A percentile compares a stretch with the other conserved stretches of the same genome.
Conservation (phyloP, 1,139 yeast species). For the Kodamaea sp. region DNA sequence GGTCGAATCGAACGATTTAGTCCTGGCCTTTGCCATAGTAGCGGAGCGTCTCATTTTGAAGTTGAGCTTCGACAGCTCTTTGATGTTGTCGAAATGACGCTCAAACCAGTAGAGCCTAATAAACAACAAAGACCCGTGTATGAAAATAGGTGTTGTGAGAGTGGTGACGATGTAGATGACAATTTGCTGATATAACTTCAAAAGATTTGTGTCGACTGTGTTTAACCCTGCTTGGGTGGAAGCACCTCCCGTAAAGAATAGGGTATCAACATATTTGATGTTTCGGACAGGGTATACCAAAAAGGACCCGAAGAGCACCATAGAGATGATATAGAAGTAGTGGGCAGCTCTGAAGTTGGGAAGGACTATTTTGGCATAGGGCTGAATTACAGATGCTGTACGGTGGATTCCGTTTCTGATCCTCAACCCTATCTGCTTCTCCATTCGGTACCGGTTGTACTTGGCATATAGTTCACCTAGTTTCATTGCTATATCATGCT, state of each 20-base stretch:
- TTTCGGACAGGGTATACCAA: conserved; percentile 73
- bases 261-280: conserved; percentile 70
- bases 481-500: conserved; percentile 8
- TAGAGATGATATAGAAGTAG: conserved; percentile 58
- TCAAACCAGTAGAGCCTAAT: conserved; percentile 91
- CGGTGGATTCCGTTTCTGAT: conserved; percentile 28
- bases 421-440: conserved; percentile 19
- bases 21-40: conserved; percentile 66
- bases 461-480: conserved; percentile 5
- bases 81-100: conserved; percentile 80
- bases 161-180: conserved; percentile 59
- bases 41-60: conserved; percentile 79
- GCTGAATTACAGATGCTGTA: conserved; percentile 30
- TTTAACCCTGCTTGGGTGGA: conserved; percentile 92
- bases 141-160: conserved; percentile 84
- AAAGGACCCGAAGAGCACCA: conserved; percentile 67
- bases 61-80: conserved; percentile 68
- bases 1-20: conserved; percentile 34
- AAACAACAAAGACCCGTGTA: conserved; percentile 77
- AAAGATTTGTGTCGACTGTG: conserved; percentile 64
- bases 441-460: conserved; percentile 9
- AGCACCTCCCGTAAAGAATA: conserved; percentile 75
- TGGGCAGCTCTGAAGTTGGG: conserved; percentile 83
- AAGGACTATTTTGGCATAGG: conserved; percentile 51
- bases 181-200: conserved; percentile 77